Evolutionary conservation across 2,329 filamentous ascomycete genomes (phyloP).

Genomic region (Oidium heveae): DNA sequence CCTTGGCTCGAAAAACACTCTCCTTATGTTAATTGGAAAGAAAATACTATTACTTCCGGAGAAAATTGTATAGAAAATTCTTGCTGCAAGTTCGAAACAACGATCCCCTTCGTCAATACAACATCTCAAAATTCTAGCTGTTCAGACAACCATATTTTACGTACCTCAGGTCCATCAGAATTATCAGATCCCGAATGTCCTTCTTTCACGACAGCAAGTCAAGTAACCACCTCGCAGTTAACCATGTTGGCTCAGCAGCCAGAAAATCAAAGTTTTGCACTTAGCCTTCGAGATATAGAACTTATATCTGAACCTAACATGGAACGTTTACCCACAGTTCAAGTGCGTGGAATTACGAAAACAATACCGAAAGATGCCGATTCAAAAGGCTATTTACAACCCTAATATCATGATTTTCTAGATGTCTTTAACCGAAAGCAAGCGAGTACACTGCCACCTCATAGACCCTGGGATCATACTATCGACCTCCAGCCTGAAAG

Average conservation of each 20-base stretch:
- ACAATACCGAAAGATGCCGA: background rate
- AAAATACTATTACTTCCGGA: background rate
- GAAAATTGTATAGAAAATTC: background rate
- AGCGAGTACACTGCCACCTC: background rate
- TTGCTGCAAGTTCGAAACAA: background rate
- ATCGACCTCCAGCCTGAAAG: background rate
- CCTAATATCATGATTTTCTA: background rate
- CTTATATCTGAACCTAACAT: background rate
- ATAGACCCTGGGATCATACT: background rate
- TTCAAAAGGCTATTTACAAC: background rate
- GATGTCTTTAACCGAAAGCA: background rate
- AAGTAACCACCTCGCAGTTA: too few relatives aligned
- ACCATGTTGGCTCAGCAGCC: too few relatives aligned
- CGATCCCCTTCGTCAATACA: background rate
- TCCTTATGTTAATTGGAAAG: background rate
- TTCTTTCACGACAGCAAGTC: too few relatives aligned
- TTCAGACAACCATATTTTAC: background rate
- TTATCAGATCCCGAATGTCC: too few relatives aligned
- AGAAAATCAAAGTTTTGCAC: background rate
- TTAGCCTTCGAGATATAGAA: background rate
- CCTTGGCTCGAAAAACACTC: background rate
- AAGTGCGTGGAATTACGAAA: background rate
- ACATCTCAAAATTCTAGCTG: background rate
- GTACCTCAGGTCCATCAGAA: too few relatives aligned
- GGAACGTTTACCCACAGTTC: background rate